phyloP scores from a whole-genome alignment of 345 rosid genomes.

The Rubroshorea leprosula region DNA sequence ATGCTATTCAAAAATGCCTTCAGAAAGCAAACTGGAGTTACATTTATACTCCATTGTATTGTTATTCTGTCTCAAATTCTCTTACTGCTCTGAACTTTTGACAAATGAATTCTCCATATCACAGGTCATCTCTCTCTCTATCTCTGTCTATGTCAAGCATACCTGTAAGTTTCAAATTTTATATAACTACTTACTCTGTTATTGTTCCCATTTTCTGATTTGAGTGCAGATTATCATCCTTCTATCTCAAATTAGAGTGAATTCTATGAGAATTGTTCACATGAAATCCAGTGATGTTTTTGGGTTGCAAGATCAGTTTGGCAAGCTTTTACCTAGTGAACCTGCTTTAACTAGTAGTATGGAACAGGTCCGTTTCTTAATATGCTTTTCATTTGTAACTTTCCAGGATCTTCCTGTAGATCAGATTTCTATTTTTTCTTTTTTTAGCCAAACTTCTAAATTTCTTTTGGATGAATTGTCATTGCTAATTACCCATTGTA shows the following conservation, averaged over 20 bases:
- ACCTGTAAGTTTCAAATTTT: not conserved
- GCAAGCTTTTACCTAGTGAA: slow-evolving; percentile 24
- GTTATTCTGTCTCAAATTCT: slow-evolving; percentile 52
- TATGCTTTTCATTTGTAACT: not conserved
- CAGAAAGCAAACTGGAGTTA: slow-evolving; percentile 68
- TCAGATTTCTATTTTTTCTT: too few species aligned
- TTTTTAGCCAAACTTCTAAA: too few species aligned
- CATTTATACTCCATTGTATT: slow-evolving; percentile 64
- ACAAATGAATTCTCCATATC: slow-evolving; percentile 47
- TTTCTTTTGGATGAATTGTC: not conserved
- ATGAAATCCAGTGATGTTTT: slow-evolving; percentile 48
- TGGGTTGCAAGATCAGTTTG: slow-evolving; percentile 29
- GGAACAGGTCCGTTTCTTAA: slow-evolving; percentile 63
- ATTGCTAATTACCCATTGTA: not conserved
- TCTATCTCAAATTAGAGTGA: slow-evolving; percentile 71
- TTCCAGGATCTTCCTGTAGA: not conserved
- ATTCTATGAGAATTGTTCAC: slow-evolving; percentile 65
- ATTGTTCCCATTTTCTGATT: slow-evolving; percentile 15
- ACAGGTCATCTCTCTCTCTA: slow-evolving; percentile 38
- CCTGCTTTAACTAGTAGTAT: slow-evolving; percentile 39
- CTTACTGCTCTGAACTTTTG: slow-evolving; percentile 42
- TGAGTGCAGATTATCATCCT: slow-evolving; percentile 54
- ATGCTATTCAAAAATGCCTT: slow-evolving; percentile 46
- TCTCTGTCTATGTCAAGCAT: slow-evolving; percentile 5
- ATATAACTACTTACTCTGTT: not conserved